Evolutionary conservation across 352 stramenopile genomes (phyloP).

Genomic region (Phytophthora uliginosa): DNA sequence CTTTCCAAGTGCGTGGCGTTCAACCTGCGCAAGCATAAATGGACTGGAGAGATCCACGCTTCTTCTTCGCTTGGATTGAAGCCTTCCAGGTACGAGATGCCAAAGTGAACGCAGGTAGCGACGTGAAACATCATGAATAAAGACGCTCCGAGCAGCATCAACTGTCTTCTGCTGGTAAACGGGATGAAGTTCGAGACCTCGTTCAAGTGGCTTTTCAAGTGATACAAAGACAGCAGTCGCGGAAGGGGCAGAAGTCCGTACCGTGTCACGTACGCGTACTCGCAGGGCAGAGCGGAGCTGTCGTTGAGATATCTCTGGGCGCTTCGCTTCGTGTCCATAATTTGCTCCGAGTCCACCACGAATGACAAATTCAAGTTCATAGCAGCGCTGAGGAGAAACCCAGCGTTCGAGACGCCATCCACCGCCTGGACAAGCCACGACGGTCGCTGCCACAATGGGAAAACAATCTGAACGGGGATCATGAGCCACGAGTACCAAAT

Average conservation of each 20-base stretch:
- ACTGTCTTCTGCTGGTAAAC: background rate
- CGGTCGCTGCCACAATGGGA: background rate
- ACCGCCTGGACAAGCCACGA: background rate
- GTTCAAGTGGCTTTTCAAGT: background rate
- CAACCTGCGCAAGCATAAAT: background rate
- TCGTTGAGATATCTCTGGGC: background rate
- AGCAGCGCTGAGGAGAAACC: background rate
- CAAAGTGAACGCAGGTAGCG: slow-evolving; percentile 3
- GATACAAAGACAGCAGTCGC: background rate
- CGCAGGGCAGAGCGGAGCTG: background rate
- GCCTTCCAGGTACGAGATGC: slow-evolving; percentile 1
- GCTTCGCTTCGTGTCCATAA: background rate
- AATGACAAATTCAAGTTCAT: background rate
- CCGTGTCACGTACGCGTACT: background rate
- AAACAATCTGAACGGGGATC: background rate
- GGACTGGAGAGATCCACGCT: background rate
- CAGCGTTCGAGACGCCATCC: background rate
- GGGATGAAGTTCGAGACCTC: background rate
- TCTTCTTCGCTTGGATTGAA: slow-evolving; percentile 1
- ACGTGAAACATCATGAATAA: slow-evolving; percentile 2
- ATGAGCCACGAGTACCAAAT: background rate
- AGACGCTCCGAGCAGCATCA: background rate
- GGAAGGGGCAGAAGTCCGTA: background rate
- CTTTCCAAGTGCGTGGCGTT: slow-evolving; percentile 1
- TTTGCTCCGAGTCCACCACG: background rate